A percentile compares a stretch with the other conserved stretches of the same genome.
Conservation (phyloP, 345 rosid species). For the Turritis glabra region DNA sequence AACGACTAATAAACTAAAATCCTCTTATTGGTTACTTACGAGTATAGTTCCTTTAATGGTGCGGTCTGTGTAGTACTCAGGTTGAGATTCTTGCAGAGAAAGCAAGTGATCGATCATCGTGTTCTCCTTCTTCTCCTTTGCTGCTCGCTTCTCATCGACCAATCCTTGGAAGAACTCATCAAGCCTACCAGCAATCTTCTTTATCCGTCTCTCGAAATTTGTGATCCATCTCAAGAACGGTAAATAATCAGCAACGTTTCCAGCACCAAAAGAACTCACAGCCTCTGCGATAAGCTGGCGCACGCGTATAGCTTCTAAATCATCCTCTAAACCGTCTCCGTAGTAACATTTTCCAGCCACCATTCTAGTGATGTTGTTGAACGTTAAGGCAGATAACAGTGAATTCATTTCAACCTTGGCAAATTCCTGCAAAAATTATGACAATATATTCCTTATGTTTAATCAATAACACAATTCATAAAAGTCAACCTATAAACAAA, state of each 20-base stretch:
- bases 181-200: constrained; percentile 10
- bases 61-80: constrained; percentile 47
- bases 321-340: background rate
- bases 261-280: background rate
- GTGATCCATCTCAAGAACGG: background rate
- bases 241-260: background rate
- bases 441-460: too few relatives aligned
- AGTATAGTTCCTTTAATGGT: constrained; percentile 51
- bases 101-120: constrained; percentile 58
- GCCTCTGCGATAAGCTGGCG: background rate
- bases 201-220: background rate
- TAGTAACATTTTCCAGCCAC: background rate
- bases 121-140: constrained; percentile 15
- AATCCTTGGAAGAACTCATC: constrained; percentile 52
- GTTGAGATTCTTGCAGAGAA: constrained; percentile 48
- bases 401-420: background rate
- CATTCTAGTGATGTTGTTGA: constrained; percentile 5
- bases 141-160: constrained; percentile 49
- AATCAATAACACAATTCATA: too few relatives aligned
- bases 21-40: constrained; percentile 23
- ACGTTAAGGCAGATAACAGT: background rate
- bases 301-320: background rate
- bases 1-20: too few relatives aligned
- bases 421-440: background rate
- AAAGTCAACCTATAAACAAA: too few relatives aligned